phyloP scores from a whole-genome alignment of 1,284 basidiomycete species.

The Ceratobasidium sp. region DNA sequence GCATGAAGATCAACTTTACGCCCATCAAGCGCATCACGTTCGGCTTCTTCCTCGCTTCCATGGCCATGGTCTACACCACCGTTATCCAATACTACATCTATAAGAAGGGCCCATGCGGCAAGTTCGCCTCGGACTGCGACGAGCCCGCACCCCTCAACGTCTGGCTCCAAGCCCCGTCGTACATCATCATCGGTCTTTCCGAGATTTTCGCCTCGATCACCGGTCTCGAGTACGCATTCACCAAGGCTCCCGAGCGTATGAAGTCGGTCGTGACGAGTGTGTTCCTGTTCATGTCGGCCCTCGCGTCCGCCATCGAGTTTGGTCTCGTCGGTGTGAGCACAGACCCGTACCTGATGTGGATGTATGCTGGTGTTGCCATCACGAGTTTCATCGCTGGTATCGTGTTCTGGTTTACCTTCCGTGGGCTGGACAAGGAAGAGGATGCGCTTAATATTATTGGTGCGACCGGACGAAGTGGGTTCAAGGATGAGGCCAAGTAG shows the following conservation, averaged over 20 bases:
- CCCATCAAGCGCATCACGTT: conserved; percentile 75
- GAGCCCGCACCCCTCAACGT: conserved; percentile 68
- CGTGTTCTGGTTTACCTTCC: conserved; percentile 56
- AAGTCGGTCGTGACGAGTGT: conserved; percentile 75
- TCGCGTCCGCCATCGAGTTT: conserved; percentile 54
- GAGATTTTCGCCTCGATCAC: conserved; percentile 86
- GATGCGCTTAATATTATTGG: conserved; percentile 56
- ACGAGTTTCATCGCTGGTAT: conserved; percentile 54
- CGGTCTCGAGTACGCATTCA: conserved; percentile 82
- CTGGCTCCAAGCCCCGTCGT: conserved; percentile 68
- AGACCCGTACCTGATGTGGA: conserved; percentile 41
- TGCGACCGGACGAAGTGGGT: conserved; percentile 38
- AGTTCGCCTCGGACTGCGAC: conserved; percentile 60
- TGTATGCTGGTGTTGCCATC: conserved; percentile 57
- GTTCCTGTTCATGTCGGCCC: conserved; percentile 72
- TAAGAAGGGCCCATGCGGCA: conserved; percentile 67
- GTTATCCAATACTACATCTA: conserved; percentile 77
- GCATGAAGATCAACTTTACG: conserved; percentile 69
- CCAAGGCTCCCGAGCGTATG: conserved; percentile 84
- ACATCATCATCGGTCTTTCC: conserved; percentile 52
- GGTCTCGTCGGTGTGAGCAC: conserved; percentile 47
- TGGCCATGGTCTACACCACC: conserved; percentile 66
- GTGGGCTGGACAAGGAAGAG: conserved; percentile 56
- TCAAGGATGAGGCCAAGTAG: conserved; percentile 30
- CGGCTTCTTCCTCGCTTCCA: conserved; percentile 71